Conservation (phyloP, 2,329 filamentous ascomycete genomes). For the Penicillium sp. region DNA sequence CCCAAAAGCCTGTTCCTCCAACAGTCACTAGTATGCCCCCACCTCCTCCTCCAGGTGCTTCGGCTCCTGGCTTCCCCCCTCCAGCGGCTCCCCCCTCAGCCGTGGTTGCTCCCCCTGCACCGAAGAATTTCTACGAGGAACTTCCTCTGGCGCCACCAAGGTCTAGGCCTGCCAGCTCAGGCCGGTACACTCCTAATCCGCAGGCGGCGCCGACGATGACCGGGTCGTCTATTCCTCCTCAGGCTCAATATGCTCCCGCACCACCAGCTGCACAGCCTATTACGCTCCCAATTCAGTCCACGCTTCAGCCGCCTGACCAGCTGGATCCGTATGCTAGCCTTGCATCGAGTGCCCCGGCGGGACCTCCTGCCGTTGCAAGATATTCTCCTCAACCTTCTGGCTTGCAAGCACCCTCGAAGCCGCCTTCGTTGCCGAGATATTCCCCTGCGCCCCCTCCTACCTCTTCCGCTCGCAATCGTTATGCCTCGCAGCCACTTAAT, state of each 20-base stretch:
- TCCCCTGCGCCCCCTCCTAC: slow-evolving; percentile 39
- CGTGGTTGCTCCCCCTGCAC: slow-evolving; percentile 17
- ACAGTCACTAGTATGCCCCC: slow-evolving; percentile 41
- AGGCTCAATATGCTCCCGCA: slow-evolving; percentile 11
- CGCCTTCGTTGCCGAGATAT: slow-evolving; percentile 35
- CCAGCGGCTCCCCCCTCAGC: slow-evolving; percentile 12
- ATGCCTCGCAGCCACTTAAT: slow-evolving; percentile 33
- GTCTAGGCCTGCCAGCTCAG: slow-evolving; percentile 48
- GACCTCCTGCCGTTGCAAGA: slow-evolving; percentile 28
- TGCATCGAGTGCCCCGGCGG: slow-evolving; percentile 23
- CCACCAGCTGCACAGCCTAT: slow-evolving; percentile 17
- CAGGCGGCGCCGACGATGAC: slow-evolving; percentile 17
- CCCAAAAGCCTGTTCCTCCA: slow-evolving; percentile 47
- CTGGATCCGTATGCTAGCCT: slow-evolving; percentile 27
- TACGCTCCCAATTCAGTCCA: slow-evolving; percentile 14
- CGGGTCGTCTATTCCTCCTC: slow-evolving; percentile 1
- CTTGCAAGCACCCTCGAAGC: slow-evolving; percentile 27
- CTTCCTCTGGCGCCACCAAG: slow-evolving; percentile 53
- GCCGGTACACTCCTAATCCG: slow-evolving; percentile 35
- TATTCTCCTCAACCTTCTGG: slow-evolving; percentile 37
- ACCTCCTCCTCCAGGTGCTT: slow-evolving; percentile 55
- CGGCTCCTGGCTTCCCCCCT: slow-evolving; percentile 27
- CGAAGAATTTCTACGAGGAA: slow-evolving; percentile 65
- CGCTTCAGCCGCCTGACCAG: slow-evolving; percentile 27
- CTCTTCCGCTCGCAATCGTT: slow-evolving; percentile 28